A percentile compares a stretch with the other conserved stretches of the same genome.
phyloP scores from a whole-genome alignment of 1,139 yeast genomes.

The Geotrichum reessii region DNA sequence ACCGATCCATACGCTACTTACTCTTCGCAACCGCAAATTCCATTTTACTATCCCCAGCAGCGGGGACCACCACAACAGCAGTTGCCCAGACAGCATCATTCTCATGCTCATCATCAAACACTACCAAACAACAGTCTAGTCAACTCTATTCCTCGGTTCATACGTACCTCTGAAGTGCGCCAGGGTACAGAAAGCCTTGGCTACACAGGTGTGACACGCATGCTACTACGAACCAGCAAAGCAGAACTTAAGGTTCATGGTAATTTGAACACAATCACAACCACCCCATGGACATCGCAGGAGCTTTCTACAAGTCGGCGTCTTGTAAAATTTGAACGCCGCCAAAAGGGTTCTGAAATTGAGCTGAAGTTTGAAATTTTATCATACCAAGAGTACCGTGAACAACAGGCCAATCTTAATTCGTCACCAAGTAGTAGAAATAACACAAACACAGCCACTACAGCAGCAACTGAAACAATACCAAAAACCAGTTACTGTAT shows the following conservation, averaged over 20 bases:
- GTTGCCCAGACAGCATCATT: neutral
- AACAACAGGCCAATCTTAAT: neutral
- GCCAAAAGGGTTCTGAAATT: constrained; percentile 36
- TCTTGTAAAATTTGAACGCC: constrained; percentile 34
- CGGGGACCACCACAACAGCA: neutral
- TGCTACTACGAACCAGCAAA: constrained; percentile 3
- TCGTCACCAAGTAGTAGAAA: neutral
- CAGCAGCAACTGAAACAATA: constrained; percentile 21
- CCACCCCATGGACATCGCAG: constrained; percentile 30
- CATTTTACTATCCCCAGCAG: neutral
- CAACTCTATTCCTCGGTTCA: neutral
- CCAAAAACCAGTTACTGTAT: constrained; percentile 28
- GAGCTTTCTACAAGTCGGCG: constrained; percentile 35
- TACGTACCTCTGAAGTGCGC: constrained; percentile 7
- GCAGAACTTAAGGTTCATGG: constrained; percentile 1
- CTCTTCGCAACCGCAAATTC: neutral
- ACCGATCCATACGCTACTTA: neutral
- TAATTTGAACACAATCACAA: constrained; percentile 12
- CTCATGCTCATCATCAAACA: neutral
- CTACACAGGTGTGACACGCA: neutral
- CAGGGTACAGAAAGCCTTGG: constrained; percentile 7
- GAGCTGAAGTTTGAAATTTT: constrained; percentile 34
- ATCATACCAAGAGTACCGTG: constrained; percentile 30
- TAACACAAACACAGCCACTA: neutral
- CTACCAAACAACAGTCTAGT: neutral